A percentile compares a stretch with the other conserved stretches of the same genome.
Conservation (phyloP, 2,329 filamentous ascomycete species). For the Ceratocystis colombiana region DNA sequence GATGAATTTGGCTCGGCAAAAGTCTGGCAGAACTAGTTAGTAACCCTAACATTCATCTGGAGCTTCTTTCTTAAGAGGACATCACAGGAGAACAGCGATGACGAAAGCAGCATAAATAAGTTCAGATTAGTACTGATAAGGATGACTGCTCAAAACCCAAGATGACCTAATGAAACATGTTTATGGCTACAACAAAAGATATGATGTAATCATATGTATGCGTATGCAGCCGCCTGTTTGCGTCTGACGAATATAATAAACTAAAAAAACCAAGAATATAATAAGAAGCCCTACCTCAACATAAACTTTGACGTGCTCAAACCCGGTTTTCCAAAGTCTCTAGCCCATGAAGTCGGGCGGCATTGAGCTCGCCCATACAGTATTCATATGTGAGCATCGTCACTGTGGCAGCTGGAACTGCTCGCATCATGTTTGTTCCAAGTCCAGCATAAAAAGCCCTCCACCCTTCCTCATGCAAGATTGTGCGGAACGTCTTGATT, state of each 20-base stretch:
- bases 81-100: background rate
- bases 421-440: conserved; percentile 94
- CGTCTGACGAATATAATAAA: background rate
- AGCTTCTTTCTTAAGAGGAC: background rate
- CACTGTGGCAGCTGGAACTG: conserved; percentile 88
- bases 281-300: background rate
- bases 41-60: background rate
- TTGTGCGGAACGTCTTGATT: conserved; percentile 69
- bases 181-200: background rate
- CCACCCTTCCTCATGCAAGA: conserved; percentile 87
- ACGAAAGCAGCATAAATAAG: background rate
- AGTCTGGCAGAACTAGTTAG: background rate
- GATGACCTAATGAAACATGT: background rate
- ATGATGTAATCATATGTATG: background rate
- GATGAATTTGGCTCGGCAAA: background rate
- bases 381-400: conserved; percentile 97
- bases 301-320: background rate
- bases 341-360: conserved; percentile 19
- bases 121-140: too few relatives aligned
- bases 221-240: background rate
- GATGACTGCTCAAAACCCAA: background rate
- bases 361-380: conserved; percentile 44
- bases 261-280: background rate
- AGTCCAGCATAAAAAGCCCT: conserved; percentile 93
- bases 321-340: conserved; percentile 9